phyloP scores from a whole-genome alignment of 257 asterid species.

The Coffea canephora region DNA sequence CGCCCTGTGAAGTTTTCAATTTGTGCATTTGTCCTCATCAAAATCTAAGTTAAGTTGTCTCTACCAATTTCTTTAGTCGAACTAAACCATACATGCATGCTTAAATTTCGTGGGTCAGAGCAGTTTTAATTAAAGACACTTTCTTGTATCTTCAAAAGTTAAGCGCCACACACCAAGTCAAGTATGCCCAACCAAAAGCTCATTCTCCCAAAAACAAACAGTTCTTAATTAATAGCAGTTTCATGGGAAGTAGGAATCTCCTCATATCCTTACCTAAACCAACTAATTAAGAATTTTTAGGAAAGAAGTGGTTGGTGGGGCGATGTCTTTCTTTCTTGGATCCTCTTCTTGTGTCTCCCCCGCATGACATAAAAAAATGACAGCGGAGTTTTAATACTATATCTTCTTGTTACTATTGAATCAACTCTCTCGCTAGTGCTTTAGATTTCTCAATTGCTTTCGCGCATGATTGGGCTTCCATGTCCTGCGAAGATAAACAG shows the following conservation, averaged over 20 bases:
- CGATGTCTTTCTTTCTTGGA: slow-evolving; percentile 36
- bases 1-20: slow-evolving; percentile 16
- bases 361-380: neutral
- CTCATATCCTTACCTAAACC: slow-evolving; percentile 32
- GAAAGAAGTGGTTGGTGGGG: slow-evolving; percentile 23
- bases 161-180: slow-evolving; percentile 26
- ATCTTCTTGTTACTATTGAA: no score
- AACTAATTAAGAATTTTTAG: slow-evolving; percentile 22
- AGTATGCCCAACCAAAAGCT: slow-evolving; percentile 45
- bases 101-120: slow-evolving; percentile 1
- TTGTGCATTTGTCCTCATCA: slow-evolving; percentile 22
- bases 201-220: slow-evolving; percentile 33
- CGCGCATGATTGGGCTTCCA: neutral
- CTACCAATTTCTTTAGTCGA: slow-evolving; percentile 14
- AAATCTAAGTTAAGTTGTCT: slow-evolving; percentile 25
- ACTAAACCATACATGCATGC: slow-evolving; percentile 14
- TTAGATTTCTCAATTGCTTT: neutral
- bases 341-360: slow-evolving; percentile 30
- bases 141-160: neutral
- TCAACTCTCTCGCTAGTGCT: neutral
- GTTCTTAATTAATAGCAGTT: neutral
- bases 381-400: neutral
- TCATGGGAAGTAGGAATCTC: slow-evolving; percentile 28
- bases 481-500: neutral
- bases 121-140: neutral